These are phyloP conservation scores for Aspergillus pseudonomiae DNA, from an alignment of 2,329 filamentous ascomycete genomes.

Conservation along the genomic window DNA sequence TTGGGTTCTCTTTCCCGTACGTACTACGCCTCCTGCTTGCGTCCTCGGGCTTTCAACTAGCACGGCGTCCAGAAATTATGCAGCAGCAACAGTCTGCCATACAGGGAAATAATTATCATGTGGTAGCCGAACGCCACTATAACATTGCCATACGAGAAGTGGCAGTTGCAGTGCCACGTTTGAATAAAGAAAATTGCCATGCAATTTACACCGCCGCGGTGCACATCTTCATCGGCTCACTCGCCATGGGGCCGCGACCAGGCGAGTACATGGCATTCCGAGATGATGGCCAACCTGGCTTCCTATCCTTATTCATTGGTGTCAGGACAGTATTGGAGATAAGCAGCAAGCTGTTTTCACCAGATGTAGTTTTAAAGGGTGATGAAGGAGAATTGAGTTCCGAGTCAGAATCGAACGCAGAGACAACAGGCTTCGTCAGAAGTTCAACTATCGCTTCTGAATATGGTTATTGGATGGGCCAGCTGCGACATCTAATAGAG, in stretches of 20 bases:
- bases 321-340: conserved; percentile 4
- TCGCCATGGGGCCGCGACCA: conserved; percentile 13
- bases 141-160: conserved; percentile 13
- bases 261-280: conserved; percentile 22
- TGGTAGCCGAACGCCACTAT: conserved; percentile 17
- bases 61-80: background rate
- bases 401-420: background rate
- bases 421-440: background rate
- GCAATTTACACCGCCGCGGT: conserved; percentile 11
- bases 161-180: conserved; percentile 2
- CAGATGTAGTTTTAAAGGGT: background rate
- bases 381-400: background rate
- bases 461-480: background rate
- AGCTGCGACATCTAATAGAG: background rate
- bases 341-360: background rate
- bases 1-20: conserved; percentile 17
- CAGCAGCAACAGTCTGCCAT: background rate
- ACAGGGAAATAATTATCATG: background rate
- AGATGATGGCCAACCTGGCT: conserved; percentile 4
- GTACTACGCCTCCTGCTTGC: conserved; percentile 18
- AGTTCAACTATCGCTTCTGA: background rate
- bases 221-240: conserved; percentile 15
- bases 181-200: conserved; percentile 5
- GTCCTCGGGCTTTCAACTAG: conserved; percentile 16
- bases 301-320: conserved; percentile 17